Percentiles rank a stretch among this genome's conserved stretches.
Evolutionary conservation across 2,329 filamentous ascomycete genomes (phyloP).

Genomic region (Penicillium sp.): DNA sequence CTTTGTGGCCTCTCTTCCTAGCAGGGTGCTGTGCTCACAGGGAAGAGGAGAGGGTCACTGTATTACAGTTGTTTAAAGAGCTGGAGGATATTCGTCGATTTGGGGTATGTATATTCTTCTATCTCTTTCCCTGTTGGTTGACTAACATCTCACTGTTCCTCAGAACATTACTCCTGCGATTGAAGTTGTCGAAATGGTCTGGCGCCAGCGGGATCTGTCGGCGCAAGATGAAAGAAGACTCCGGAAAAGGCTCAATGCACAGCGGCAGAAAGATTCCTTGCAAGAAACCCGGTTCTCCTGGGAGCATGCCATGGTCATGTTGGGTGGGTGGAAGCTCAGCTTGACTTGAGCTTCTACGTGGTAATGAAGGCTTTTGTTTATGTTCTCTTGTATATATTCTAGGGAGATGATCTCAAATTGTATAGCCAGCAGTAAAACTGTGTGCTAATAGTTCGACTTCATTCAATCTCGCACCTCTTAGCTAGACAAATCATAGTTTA

Average conservation of each 20-base stretch:
- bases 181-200: slow-evolving; percentile 31
- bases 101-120: slow-evolving; percentile 16
- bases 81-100: slow-evolving; percentile 24
- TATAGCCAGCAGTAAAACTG: not conserved
- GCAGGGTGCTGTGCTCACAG: slow-evolving; percentile 26
- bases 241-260: not conserved
- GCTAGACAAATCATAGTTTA: not conserved
- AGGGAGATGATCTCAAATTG: not conserved
- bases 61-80: slow-evolving; percentile 26
- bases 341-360: slow-evolving; percentile 15
- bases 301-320: slow-evolving; percentile 27
- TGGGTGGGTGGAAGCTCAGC: slow-evolving; percentile 29
- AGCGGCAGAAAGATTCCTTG: not conserved
- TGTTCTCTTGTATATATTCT: no score
- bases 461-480: not conserved
- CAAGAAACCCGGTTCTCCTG: slow-evolving; percentile 21
- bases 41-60: slow-evolving; percentile 24
- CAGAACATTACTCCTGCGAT: slow-evolving; percentile 29
- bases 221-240: slow-evolving; percentile 22
- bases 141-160: not conserved
- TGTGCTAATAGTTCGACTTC: not conserved
- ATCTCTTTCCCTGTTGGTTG: accelerated
- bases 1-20: slow-evolving; percentile 31
- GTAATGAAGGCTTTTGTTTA: not conserved
- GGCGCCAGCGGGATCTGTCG: slow-evolving; percentile 28